These are phyloP conservation scores for Clonostachys solani DNA, from an alignment of 2,329 filamentous ascomycete species.

Conservation along the genomic window DNA sequence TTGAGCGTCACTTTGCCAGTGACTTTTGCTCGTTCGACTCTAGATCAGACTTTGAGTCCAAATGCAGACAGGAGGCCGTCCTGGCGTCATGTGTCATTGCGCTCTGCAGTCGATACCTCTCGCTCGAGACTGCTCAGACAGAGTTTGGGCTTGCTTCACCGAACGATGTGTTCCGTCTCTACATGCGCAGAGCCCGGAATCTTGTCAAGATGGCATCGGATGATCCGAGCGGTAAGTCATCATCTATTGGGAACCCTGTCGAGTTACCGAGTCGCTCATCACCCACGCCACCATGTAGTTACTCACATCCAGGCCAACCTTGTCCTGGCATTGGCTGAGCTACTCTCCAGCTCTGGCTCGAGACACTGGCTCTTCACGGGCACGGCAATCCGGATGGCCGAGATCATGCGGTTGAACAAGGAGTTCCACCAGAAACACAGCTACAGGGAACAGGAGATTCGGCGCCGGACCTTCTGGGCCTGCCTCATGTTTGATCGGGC, in stretches of 20 bases:
- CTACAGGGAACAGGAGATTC: constrained; percentile 14
- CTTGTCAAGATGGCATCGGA: constrained; percentile 6
- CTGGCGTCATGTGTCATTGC: constrained; percentile 4
- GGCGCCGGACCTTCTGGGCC: constrained; percentile 17
- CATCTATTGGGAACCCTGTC: neutral
- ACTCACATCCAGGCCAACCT: constrained; percentile 10
- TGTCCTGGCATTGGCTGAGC: constrained; percentile 10
- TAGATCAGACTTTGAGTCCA: constrained; percentile 10
- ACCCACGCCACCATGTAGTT: constrained; percentile 2
- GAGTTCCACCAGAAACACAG: constrained; percentile 13
- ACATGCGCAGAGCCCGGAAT: neutral
- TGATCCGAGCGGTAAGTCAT: constrained; percentile 1
- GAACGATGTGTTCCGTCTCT: neutral
- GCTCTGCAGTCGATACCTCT: constrained; percentile 6
- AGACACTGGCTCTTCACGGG: constrained; percentile 13
- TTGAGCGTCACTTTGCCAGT: constrained; percentile 9
- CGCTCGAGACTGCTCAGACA: neutral
- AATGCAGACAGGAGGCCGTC: constrained; percentile 6
- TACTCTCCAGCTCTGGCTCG: constrained; percentile 11
- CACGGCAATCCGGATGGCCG: constrained; percentile 14
- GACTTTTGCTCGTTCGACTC: constrained; percentile 13
- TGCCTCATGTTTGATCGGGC: constrained; percentile 8
- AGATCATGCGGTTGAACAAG: constrained; percentile 15
- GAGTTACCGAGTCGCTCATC: constrained; percentile 1
- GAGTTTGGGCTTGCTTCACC: constrained; percentile 1